Percentiles rank a stretch among this genome's conserved stretches.
Evolutionary conservation across 306 rosid genomes (phyloP).

Genomic region (Castanospermum australe): DNA sequence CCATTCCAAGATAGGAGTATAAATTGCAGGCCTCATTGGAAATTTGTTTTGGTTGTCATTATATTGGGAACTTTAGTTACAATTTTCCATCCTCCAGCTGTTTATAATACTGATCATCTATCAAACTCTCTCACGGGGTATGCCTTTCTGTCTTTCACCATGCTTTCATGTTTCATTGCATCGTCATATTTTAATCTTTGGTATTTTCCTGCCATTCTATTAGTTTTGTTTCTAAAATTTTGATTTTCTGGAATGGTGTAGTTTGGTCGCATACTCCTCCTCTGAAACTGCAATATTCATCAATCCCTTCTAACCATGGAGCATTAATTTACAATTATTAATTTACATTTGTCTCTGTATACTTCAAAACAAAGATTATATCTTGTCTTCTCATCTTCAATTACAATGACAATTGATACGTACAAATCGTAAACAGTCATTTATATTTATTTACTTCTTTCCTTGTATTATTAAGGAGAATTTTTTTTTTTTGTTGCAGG

Average conservation of each 20-base stretch:
- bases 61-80: constrained; percentile 64
- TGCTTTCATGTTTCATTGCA: constrained; percentile 12
- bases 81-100: constrained; percentile 63
- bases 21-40: constrained; percentile 72
- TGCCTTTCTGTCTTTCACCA: constrained; percentile 20
- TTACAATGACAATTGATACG: background rate
- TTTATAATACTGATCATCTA: constrained; percentile 64
- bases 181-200: background rate
- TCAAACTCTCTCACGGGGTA: constrained; percentile 60
- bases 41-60: constrained; percentile 58
- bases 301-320: background rate
- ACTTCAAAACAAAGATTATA: constrained; percentile 4
- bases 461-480: background rate
- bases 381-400: constrained; percentile 3
- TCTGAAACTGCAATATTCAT: background rate
- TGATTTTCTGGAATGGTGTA: background rate
- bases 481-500: constrained; percentile 38
- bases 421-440: background rate
- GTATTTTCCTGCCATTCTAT: background rate
- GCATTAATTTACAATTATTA: constrained; percentile 12
- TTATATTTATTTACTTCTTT: background rate
- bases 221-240: constrained; percentile 2
- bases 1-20: constrained; percentile 43
- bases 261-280: background rate
- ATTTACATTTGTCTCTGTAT: background rate